Evolutionary conservation across 2,329 filamentous ascomycete species (phyloP).

Genomic region (Cytospora paraplurivora): DNA sequence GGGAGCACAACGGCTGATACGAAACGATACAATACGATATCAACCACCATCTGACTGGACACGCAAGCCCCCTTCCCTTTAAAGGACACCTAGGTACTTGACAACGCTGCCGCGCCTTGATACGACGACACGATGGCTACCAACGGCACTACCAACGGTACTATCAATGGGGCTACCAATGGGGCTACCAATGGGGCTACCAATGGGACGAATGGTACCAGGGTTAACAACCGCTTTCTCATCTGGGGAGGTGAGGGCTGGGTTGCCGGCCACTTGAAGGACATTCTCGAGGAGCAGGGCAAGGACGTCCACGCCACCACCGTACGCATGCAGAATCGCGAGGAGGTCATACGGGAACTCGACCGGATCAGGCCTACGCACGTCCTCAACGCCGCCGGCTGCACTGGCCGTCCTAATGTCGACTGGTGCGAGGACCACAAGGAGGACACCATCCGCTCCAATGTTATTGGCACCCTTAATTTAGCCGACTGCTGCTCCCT

Average conservation of each 20-base stretch:
- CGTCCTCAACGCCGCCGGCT: constrained; percentile 67
- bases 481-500: constrained; percentile 63
- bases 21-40: not conserved
- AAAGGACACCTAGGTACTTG: not conserved
- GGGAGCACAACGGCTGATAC: not conserved
- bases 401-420: constrained; percentile 67
- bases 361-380: constrained; percentile 64
- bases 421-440: constrained; percentile 74
- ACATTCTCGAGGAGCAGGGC: constrained; percentile 58
- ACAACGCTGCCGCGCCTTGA: not conserved
- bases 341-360: constrained; percentile 58
- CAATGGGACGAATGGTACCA: constrained; percentile 33
- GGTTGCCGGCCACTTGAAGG: constrained; percentile 64
- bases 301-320: constrained; percentile 64
- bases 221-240: constrained; percentile 50
- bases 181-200: constrained; percentile 32
- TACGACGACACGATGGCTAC: constrained; percentile 13
- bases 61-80: not conserved
- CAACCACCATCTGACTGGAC: not conserved
- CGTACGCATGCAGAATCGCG: constrained; percentile 65
- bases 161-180: constrained; percentile 36
- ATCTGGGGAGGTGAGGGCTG: constrained; percentile 67
- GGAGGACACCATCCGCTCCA: constrained; percentile 67
- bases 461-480: constrained; percentile 66
- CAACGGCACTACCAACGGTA: constrained; percentile 8